Evolutionary conservation across 2,329 filamentous ascomycete species (phyloP), one percentile per base, ranked within the genome.

Genomic region (Aspergillus awamori): DNA sequence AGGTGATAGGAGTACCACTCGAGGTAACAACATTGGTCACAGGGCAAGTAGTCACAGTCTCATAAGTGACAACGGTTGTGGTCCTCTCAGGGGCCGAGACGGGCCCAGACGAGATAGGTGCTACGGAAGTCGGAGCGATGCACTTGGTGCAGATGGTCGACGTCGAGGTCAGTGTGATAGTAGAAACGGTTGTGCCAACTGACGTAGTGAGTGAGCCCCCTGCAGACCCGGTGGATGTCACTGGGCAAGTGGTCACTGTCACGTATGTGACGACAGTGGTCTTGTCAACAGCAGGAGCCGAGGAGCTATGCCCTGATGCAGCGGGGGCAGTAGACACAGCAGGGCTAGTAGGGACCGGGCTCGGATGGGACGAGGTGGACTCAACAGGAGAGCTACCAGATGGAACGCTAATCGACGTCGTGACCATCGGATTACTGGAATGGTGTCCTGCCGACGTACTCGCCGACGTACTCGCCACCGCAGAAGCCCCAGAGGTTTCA

Each of bases 151-250:
- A 70, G 58, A 73, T 53, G 13, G 72, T 71, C 8, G 68, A 63
- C 15, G 70, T 69, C 8, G 69, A 67, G 8, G 70, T 74, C 52
- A 72, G 43, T 15, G 68, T 71, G n/a, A 71, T 69, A 22, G 78
- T 85, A 77, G 84, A 87, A 71, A 87, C 70, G 39, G 86, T 88
- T 67, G 83, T 86, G 62, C 80, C 82, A 56, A 85, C 69, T 22
- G 83, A 76, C 53, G 87, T 72, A 11, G 81, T 83, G 62, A 82
- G 77, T 1, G 82, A 82, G 54, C 80, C 76, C 38, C 83, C 70
- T 2, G 79, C 79, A 45, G 81, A 79, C 39, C 67, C 62, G 5
- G 70, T 74, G 20, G 59, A 58, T 13, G 72, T 75, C 11, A 75
- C 70, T 2, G 73, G 72, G 62, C 67, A 74, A 41, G 65, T 72